These are phyloP conservation scores for Hypoxylon sp. DNA, from an alignment of 2,329 filamentous ascomycete species.

Conservation along the genomic window DNA sequence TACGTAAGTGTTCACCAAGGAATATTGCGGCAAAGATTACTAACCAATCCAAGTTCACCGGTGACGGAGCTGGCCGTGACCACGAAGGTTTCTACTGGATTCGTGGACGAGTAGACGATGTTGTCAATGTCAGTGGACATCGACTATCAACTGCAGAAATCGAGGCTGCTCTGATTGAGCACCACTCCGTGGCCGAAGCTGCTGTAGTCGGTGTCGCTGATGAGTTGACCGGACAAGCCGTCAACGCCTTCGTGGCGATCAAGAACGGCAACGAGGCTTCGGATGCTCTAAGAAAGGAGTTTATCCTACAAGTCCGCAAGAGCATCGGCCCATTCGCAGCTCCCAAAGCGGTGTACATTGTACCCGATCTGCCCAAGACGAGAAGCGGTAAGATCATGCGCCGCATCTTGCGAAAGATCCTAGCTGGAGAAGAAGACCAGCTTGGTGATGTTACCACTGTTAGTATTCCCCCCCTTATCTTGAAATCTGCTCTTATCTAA, in stretches of 20 bases:
- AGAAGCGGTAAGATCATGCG: slow-evolving; percentile 99
- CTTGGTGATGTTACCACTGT: slow-evolving; percentile 93
- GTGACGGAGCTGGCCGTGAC: slow-evolving; percentile 94
- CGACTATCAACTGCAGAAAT: slow-evolving; percentile 97
- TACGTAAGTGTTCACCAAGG: slow-evolving; percentile 76
- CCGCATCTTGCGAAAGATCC: slow-evolving; percentile 94
- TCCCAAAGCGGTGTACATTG: slow-evolving; percentile 91
- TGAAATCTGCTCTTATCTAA: slow-evolving; percentile 20
- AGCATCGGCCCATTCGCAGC: slow-evolving; percentile 98
- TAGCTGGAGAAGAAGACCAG: slow-evolving; percentile 97
- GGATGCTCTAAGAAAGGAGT: slow-evolving; percentile 91
- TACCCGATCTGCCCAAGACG: slow-evolving; percentile 96
- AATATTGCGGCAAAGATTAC: slow-evolving; percentile 11
- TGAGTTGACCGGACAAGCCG: slow-evolving; percentile 95
- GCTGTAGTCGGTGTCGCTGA: slow-evolving; percentile 94
- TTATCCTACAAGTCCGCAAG: slow-evolving; percentile 94
- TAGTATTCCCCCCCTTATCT: slow-evolving; percentile 59
- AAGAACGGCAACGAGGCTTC: slow-evolving; percentile 84
- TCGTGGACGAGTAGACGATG: slow-evolving; percentile 96
- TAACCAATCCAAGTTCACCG: slow-evolving; percentile 76
- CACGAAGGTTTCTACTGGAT: slow-evolving; percentile 99
- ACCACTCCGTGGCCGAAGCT: slow-evolving; percentile 89
- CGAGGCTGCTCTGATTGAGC: slow-evolving; percentile 95
- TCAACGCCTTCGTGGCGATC: slow-evolving; percentile 95
- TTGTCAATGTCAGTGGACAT: slow-evolving; percentile 98